These are phyloP conservation scores for Sclerotinia trifoliorum DNA, from an alignment of 2,329 filamentous ascomycete genomes.

Conservation along the genomic window DNA sequence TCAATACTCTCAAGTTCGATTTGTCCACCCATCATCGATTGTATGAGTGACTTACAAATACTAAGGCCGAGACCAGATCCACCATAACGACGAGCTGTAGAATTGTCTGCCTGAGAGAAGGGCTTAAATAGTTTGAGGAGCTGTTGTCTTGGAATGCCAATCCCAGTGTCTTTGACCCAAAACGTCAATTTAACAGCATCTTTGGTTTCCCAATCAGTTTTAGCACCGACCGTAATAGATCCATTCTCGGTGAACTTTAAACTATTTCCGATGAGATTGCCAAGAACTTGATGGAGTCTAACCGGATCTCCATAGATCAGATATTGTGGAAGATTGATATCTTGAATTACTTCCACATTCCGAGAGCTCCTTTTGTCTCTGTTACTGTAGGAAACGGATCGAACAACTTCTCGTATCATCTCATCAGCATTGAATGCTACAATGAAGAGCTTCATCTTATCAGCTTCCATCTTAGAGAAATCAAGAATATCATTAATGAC, in stretches of 20 bases:
- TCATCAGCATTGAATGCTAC: constrained; percentile 67
- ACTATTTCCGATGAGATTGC: constrained; percentile 87
- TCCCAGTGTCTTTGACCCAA: constrained; percentile 86
- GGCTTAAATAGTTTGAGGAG: constrained; percentile 85
- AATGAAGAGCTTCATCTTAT: constrained; percentile 78
- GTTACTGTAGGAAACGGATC: constrained; percentile 65
- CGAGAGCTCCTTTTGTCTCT: constrained; percentile 61
- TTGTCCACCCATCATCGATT: constrained; percentile 84
- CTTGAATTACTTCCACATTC: constrained; percentile 63
- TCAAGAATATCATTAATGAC: constrained; percentile 97
- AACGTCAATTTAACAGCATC: constrained; percentile 75
- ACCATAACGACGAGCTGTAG: constrained; percentile 85
- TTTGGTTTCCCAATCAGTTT: constrained; percentile 67
- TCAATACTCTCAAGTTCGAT: constrained; percentile 80
- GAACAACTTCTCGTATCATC: constrained; percentile 64
- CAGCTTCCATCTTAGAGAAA: constrained; percentile 90
- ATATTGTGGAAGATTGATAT: constrained; percentile 66
- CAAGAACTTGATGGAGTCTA: constrained; percentile 65
- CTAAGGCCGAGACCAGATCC: constrained; percentile 87
- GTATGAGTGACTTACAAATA: constrained; percentile 92
- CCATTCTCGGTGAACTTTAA: constrained; percentile 91
- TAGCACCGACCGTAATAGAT: constrained; percentile 78
- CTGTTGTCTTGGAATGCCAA: constrained; percentile 81
- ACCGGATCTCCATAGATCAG: constrained; percentile 70
- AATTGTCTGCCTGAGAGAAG: constrained; percentile 89